Evolutionary conservation across 139 green algal genomes (phyloP), one percentile per base, ranked within the genome.

Genomic region (Tetradesmus lagerheimii): DNA sequence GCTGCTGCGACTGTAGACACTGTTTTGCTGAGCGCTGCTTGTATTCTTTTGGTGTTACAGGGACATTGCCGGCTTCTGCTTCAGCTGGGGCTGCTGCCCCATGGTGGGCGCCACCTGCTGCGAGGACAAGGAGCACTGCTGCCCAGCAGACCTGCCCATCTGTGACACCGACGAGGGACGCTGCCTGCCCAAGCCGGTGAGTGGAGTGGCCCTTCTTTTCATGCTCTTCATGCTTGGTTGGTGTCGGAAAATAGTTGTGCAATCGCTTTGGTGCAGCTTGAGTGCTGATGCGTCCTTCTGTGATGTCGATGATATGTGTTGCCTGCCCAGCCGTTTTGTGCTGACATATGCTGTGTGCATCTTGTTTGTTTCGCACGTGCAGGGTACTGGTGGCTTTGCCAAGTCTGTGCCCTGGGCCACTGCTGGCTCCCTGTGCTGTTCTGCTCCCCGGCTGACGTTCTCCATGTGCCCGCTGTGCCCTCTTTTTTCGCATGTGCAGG

Each of bases 51-150:
- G 4, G 2, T 50, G 8, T 45, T 9, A 15, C 66, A 81, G 77
- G 62, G 77, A 91, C 57, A 64, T 87, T 27, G 87, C 57, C 25
- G 87, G 77, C n/a, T 85, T 80, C 41, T 88, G 62, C 78, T 75
- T 83, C 93, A 76, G 23, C 47, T 87, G 79, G 88, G 98, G 96
- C 53, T 99, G 98, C 96, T 99, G 98, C 96, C 98, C 98, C 39
- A 96, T 99, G 89, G 87, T 88, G 27, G 53, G 96, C 25, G 97
- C 97, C 31, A 97, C 94, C 14, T 99, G 97, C 97, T 99, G 98
- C 91, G 94, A 98, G 23, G 97, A 99, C 94, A 91, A 98, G 66
- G 90, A 96, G 91, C 98, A 99, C 94, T 99, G 97, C 97, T 99
- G 97, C 96, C 98, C 98, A 29, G 2, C 89, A 6, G 93, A 97